Evolutionary conservation across 163 green algal species (phyloP), one percentile per base, ranked within the genome.

Genomic region (Chlorella variabilis): DNA sequence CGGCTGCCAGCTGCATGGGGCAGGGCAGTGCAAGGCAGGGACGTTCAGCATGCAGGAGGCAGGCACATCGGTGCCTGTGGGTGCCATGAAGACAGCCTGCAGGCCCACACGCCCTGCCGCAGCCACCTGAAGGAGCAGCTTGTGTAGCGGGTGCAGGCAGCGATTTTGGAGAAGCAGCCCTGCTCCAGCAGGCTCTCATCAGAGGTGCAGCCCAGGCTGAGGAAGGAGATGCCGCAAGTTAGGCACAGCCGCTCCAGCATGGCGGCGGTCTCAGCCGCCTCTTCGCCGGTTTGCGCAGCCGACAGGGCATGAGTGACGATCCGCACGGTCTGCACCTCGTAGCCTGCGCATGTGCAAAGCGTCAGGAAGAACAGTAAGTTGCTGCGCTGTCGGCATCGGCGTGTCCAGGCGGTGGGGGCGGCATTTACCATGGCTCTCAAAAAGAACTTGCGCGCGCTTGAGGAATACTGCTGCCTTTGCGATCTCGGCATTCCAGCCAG

Each of bases 241-340:
- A 61, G 27, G 58, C 51, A 69, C 8, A 62, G 38, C 18, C 18
- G 39, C 63, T 85, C 80, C 8, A 85, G 70, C 49, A 23, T 31
- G 2, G 58, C 36, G 5, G 80, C 80, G 9, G 38, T 66, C 7
- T 34, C 67, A 0, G n/a, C 51, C 8, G 66, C 67, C 4, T 61
- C 67, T 2, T 18, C n/a, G 29, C 48, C 34, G 7, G 4, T 56
- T 6, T 56, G 3, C 15, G 51, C 68, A 15, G 42, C 49, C 21
- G 71, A 38, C 9, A 87, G 33, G 6, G 79, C 63, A 25, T 76
- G 65, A 1, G 86, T 91, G 20, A 80, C 80, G 2, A 91, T 78
- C 29, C 86, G 79, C 5, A 80, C 54, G 1, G 86, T 91, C 45
- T 91, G 87, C 58, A 91, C 86, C 39, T 91, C 86, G 58, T 86